phyloP scores from a whole-genome alignment of 164 flowering plant species.

The Dillenia turbinata region DNA sequence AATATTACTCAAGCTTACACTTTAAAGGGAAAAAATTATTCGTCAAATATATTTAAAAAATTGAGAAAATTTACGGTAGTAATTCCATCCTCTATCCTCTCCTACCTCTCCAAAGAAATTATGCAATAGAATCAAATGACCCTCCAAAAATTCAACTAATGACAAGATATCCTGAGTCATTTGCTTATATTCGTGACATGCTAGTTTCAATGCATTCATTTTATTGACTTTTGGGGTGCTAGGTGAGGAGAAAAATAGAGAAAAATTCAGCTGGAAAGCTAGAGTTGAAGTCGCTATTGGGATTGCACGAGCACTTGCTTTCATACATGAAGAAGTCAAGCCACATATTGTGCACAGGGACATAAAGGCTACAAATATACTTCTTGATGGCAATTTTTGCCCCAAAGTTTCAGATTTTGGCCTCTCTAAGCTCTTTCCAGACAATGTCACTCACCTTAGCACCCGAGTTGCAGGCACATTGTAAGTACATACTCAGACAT shows the following conservation, averaged over 20 bases:
- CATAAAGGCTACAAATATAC: conserved; percentile 36
- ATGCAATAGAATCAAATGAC: no score
- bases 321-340: conserved; percentile 27
- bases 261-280: conserved; percentile 17
- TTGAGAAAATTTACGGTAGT: no score
- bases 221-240: neutral
- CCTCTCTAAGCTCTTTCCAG: conserved; percentile 24
- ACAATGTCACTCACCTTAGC: conserved; percentile 22
- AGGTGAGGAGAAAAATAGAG: conserved; percentile 14
- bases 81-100: no score
- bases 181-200: no score
- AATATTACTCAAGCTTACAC: no score
- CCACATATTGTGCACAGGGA: conserved; percentile 35
- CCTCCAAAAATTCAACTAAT: no score
- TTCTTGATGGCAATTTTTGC: conserved; percentile 25
- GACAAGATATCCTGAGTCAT: no score
- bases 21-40: no score
- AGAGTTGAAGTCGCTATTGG: conserved; percentile 21
- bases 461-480: conserved; percentile 39
- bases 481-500: conserved; percentile 10
- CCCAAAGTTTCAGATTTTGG: conserved; percentile 38
- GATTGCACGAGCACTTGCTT: conserved; percentile 28
- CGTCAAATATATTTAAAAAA: no score
- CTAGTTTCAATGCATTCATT: no score
- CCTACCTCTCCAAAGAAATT: no score